Evolutionary conservation across 768 basidiomycete species (phyloP), one percentile per base, ranked within the genome.

Genomic region (Mycena capillaripes): DNA sequence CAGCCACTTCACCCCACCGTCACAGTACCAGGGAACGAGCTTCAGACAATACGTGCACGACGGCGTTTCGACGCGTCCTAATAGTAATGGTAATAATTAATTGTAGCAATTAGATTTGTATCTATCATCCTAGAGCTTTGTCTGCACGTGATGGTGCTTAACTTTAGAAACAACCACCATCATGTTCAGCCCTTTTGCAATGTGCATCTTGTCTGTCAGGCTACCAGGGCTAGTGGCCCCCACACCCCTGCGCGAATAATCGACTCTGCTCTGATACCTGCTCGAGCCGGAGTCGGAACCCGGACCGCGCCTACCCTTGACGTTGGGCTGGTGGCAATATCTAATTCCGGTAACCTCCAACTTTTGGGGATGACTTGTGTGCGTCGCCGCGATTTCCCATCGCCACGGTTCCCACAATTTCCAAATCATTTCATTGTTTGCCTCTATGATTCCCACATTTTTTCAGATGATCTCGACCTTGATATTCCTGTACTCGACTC

Each of bases 41-140:
- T 72, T 72, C 29, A n/a, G 74, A 36, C 74, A 75, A 40, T 75
- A 75, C 42, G 74, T 75, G 40, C 74, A 75, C 38, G 74, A 75
- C 38, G 74, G 74, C 48, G 69, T 74, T 5, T 32, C 60, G 62
- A 10, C 66, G 55, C 61, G 61, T 23, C 34, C 52, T 40, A 52
- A 52, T 36, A 50, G 32, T 30, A 9, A 8, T 21, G 10, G 11
- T 42, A 59, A 60, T 44, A 55, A 30, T 32, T 55, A 55, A 21
- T 34, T 38, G 56, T 58, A 56, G 29, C 30, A 56, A n/a, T 19
- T 56, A 58, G n/a, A 38, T 58, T 34, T 58, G 56, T 58, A 38
- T 12, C 56, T 58, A 17, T 58, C 25, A 58, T 58, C 21, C 21
- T 58, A 58, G 34, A 58, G 36, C n/a, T 25, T 25, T 8, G 3